phyloP scores from a whole-genome alignment of 495 filamentous ascomycete genomes.

The Copromyces sp. region DNA sequence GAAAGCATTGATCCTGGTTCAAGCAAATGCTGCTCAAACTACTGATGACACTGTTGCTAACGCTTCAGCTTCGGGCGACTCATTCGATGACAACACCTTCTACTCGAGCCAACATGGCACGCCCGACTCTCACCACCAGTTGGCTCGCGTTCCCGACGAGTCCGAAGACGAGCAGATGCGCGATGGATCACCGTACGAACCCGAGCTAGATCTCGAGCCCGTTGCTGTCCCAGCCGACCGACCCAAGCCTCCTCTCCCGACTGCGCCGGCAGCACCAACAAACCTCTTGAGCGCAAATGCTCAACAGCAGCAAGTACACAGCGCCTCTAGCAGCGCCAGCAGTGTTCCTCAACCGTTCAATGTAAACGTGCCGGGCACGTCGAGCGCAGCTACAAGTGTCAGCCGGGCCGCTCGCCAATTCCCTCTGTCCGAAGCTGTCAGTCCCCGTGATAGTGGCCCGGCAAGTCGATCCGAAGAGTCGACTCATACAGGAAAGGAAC shows the following conservation, averaged over 20 bases:
- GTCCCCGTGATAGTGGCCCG: slow-evolving; percentile 26
- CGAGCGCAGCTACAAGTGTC: slow-evolving; percentile 7
- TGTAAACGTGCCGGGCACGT: slow-evolving; percentile 7
- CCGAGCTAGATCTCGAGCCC: slow-evolving; percentile 19
- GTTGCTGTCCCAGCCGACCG: not conserved
- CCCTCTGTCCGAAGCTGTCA: slow-evolving; percentile 11
- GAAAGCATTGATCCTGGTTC: slow-evolving; percentile 60
- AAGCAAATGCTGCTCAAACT: slow-evolving; percentile 26
- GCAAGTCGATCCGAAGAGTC: slow-evolving; percentile 33
- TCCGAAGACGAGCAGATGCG: slow-evolving; percentile 36
- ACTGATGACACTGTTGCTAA: slow-evolving; percentile 53
- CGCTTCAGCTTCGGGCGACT: slow-evolving; percentile 55
- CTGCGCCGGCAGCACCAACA: slow-evolving; percentile 3
- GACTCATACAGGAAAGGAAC: slow-evolving; percentile 28
- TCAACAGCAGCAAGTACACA: slow-evolving; percentile 2
- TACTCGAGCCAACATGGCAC: slow-evolving; percentile 71
- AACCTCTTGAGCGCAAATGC: slow-evolving; percentile 2
- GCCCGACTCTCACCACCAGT: slow-evolving; percentile 29
- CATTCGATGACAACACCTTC: slow-evolving; percentile 87
- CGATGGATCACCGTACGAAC: slow-evolving; percentile 24
- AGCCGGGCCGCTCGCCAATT: slow-evolving; percentile 5
- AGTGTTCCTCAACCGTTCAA: slow-evolving; percentile 2
- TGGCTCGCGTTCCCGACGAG: slow-evolving; percentile 30
- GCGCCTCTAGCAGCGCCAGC: slow-evolving; percentile 3
- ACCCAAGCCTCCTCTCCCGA: slow-evolving; percentile 3